phyloP scores from a whole-genome alignment of 495 filamentous ascomycete species.

The Trichoderma asperelloides region DNA sequence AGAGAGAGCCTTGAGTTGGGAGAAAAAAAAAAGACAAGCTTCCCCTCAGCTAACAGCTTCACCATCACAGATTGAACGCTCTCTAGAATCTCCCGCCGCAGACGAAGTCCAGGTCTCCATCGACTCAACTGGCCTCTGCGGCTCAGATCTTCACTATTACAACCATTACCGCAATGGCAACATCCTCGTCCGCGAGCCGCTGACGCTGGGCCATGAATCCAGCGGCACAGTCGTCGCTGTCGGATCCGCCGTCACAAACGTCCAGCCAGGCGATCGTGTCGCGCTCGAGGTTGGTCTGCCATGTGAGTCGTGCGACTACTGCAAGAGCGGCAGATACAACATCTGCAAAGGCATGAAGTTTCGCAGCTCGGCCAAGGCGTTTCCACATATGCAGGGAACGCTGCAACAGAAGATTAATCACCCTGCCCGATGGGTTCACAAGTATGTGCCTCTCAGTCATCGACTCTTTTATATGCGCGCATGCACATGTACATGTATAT shows the following conservation, averaged over 20 bases:
- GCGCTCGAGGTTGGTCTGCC: constrained; percentile 76
- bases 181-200: constrained; percentile 53
- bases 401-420: constrained; percentile 73
- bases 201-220: constrained; percentile 56
- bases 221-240: constrained; percentile 48
- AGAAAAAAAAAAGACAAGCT: not conserved
- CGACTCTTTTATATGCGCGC: not conserved
- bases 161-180: constrained; percentile 57
- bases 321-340: constrained; percentile 65
- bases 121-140: constrained; percentile 55
- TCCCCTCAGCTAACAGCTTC: not conserved
- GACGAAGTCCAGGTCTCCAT: constrained; percentile 50
- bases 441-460: constrained; percentile 29
- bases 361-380: constrained; percentile 66
- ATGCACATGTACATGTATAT: not conserved
- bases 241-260: constrained; percentile 32
- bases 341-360: constrained; percentile 77
- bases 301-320: constrained; percentile 61
- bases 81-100: constrained; percentile 30
- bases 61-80: constrained; percentile 36
- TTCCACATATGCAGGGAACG: constrained; percentile 75
- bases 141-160: constrained; percentile 64
- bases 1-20: no score
- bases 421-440: constrained; percentile 58
- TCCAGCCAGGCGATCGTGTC: constrained; percentile 60